Base-by-base conservation (phyloP, 345 rosid species). In the Microcos paniculata region DNA sequence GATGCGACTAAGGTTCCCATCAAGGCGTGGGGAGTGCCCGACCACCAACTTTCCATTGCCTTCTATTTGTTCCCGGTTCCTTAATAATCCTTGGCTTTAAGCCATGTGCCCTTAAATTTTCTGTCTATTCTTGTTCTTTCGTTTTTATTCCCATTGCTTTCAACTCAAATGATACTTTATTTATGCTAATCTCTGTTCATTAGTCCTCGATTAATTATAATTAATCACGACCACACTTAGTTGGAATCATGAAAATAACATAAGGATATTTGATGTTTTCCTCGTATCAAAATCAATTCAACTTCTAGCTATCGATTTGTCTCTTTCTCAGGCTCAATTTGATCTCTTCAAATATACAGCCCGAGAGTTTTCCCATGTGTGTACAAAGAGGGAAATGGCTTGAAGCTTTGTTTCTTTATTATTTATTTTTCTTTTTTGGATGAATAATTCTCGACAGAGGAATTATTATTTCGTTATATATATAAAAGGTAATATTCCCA, bases 1-100 rank as follows among this genome's bases (percentile, higher is more conserved):
- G 67, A 62, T 62, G 70, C 31, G 70, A 65, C 14, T 62, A 28
- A 35, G 67, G 63, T 38, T 21, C 23, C 65, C 53, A 66, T 74
- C 48, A 74, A 63, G 51, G 8, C 45, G 10, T 19, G 16, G 33
- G 19, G 15, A 55, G 33, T 65, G 21, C 48, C 78, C 78, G 66
- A 76, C 78, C 73, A 76, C 55, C 73, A 42, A 66, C 43, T 14
- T 48, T 31, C 15, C 0, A 43, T 8, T 30, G 16, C 65, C 62
- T 59, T 72, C 66, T 16, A 42, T 18, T 55, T 9, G 51, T 51
- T 63, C 26, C 35, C 14, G 7, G 23, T 73, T 73, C 11, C 1
- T 56, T 0, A 8, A 30, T 52, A 21, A 2, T 0, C 21, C 30
- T 31, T 43, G 14, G 12, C n/a, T 53, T 55, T 45, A 8, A 42